A percentile compares a stretch with the other conserved stretches of the same genome.
Evolutionary conservation across 2,329 filamentous ascomycete species (phyloP).

Genomic region (Kalmusia sp.): DNA sequence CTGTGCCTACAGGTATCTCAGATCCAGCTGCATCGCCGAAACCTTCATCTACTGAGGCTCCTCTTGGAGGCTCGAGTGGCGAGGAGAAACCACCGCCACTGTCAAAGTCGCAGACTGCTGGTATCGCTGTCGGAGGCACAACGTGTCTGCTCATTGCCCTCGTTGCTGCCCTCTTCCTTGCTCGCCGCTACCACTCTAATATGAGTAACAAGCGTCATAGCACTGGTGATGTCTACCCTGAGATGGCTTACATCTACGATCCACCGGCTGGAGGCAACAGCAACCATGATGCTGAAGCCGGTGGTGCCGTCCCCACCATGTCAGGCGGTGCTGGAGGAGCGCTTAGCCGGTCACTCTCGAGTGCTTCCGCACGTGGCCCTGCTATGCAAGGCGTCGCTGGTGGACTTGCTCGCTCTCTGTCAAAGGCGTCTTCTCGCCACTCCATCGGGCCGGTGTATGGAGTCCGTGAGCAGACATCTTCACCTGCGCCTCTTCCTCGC

Average conservation of each 20-base stretch:
- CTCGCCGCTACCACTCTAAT: conserved; percentile 37
- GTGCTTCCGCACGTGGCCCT: conserved; percentile 2
- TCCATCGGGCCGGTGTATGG: conserved; percentile 6
- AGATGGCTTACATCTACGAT: conserved; percentile 43
- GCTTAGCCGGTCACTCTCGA: background rate
- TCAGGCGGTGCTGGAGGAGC: conserved; percentile 24
- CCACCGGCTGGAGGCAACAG: conserved; percentile 23
- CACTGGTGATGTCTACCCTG: conserved; percentile 36
- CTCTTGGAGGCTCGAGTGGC: conserved; percentile 11
- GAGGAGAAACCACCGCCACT: conserved; percentile 26
- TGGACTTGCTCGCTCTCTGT: conserved; percentile 15
- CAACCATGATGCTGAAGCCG: conserved; percentile 21
- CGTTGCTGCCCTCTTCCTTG: conserved; percentile 40
- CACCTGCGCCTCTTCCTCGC: conserved; percentile 1
- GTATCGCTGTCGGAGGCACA: conserved; percentile 42
- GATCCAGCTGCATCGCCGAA: conserved; percentile 9
- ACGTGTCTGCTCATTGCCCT: conserved; percentile 42
- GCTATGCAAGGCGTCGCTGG: background rate
- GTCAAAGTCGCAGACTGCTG: conserved; percentile 41
- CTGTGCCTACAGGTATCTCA: conserved; percentile 11
- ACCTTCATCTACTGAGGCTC: conserved; percentile 16
- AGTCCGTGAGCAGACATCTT: background rate
- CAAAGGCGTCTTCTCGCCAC: conserved; percentile 19
- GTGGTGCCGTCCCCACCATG: conserved; percentile 24
- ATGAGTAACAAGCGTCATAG: conserved; percentile 26